phyloP scores from a whole-genome alignment of 2,329 filamentous ascomycete species.

The Phoma herbarum region DNA sequence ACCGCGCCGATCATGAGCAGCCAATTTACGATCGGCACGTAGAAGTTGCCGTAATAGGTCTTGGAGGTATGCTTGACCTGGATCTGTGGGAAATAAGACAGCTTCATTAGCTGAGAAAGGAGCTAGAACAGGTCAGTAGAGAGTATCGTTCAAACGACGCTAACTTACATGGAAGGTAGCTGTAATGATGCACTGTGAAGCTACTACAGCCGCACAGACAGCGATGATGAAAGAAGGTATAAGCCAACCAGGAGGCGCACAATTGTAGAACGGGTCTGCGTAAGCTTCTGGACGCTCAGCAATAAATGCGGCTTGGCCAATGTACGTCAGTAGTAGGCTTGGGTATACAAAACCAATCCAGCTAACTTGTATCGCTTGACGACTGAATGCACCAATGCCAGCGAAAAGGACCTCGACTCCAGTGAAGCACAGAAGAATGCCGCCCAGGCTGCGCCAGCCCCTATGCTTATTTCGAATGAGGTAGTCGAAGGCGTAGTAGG shows the following conservation, averaged over 20 bases:
- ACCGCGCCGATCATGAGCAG: slow-evolving; percentile 78
- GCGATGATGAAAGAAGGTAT: slow-evolving; percentile 75
- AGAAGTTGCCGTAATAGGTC: slow-evolving; percentile 76
- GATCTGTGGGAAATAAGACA: slow-evolving; percentile 78
- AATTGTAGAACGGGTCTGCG: slow-evolving; percentile 77
- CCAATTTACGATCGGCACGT: slow-evolving; percentile 80
- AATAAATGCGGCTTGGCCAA: slow-evolving; percentile 79
- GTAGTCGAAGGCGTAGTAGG: slow-evolving; percentile 68
- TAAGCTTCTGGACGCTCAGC: slow-evolving; percentile 67
- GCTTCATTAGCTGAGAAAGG: slow-evolving; percentile 76
- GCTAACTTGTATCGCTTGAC: slow-evolving; percentile 72
- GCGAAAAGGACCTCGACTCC: slow-evolving; percentile 81
- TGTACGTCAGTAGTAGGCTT: slow-evolving; percentile 71
- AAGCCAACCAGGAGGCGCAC: slow-evolving; percentile 71
- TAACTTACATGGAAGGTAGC: slow-evolving; percentile 70
- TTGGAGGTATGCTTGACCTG: slow-evolving; percentile 75
- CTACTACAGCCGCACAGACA: slow-evolving; percentile 75
- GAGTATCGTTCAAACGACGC: neutral
- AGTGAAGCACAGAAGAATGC: slow-evolving; percentile 77
- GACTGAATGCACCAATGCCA: slow-evolving; percentile 77
- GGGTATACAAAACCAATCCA: slow-evolving; percentile 76
- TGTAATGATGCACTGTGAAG: slow-evolving; percentile 81
- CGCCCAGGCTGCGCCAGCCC: slow-evolving; percentile 73
- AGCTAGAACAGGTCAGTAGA: slow-evolving; percentile 46
- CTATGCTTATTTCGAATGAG: slow-evolving; percentile 66